phyloP scores from a whole-genome alignment of 768 basidiomycete genomes.

The Russula brevipes region DNA sequence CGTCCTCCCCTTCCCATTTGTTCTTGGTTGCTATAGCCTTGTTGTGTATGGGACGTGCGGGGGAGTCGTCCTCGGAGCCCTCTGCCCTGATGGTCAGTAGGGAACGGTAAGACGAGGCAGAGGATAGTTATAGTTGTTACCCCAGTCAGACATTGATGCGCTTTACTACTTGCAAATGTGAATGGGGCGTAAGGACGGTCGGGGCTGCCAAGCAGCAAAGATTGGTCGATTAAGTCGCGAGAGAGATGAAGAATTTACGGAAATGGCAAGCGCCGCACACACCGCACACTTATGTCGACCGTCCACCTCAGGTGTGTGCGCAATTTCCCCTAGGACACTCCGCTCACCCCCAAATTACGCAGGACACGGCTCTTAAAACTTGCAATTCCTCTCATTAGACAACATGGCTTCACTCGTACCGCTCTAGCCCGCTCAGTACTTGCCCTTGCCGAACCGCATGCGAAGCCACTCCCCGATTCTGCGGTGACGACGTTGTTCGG shows the following conservation, averaged over 20 bases:
- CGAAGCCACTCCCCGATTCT: constrained; percentile 59
- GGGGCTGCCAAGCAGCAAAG: constrained; percentile 23
- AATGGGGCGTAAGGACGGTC: constrained; percentile 23
- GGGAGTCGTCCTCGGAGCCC: constrained; percentile 20
- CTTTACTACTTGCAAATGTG: constrained; percentile 5
- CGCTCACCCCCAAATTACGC: neutral
- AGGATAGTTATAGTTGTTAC: constrained; percentile 3
- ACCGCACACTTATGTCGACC: neutral
- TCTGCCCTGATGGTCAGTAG: constrained; percentile 17
- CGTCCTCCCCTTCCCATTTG: constrained; percentile 92
- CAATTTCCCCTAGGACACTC: neutral
- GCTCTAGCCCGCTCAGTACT: constrained; percentile 63
- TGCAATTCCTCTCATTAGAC: constrained; percentile 57
- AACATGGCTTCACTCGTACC: constrained; percentile 70
- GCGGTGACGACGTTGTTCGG: constrained; percentile 75
- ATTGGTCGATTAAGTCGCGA: neutral
- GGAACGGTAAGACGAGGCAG: neutral
- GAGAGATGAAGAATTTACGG: neutral
- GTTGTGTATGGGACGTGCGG: constrained; percentile 21
- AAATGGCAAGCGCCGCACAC: constrained; percentile 8
- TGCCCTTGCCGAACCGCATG: constrained; percentile 45
- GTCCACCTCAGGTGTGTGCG: constrained; percentile 8
- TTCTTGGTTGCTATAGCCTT: constrained; percentile 31
- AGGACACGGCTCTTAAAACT: constrained; percentile 45
- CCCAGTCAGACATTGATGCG: constrained; percentile 27